Percentiles rank a stretch among this genome's conserved stretches.
phyloP scores from a whole-genome alignment of 805 yeast species.

The Cyberlindnera maclurae region DNA sequence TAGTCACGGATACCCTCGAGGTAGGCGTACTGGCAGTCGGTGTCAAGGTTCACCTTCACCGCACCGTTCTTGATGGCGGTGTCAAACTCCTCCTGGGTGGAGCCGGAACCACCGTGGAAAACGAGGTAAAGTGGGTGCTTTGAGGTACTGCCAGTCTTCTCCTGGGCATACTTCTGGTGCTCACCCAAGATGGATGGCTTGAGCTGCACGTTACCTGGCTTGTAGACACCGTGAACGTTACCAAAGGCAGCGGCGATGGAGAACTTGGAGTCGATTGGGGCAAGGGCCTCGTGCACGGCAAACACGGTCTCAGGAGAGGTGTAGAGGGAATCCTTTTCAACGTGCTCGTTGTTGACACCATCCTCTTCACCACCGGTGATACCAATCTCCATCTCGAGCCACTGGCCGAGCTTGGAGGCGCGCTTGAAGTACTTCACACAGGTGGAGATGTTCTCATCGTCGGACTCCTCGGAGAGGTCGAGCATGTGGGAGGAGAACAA shows the following conservation, averaged over 20 bases:
- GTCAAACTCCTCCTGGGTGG: conserved; percentile 85
- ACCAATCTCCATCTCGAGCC: conserved; percentile 99
- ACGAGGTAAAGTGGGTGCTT: conserved; percentile 85
- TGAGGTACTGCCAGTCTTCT: conserved; percentile 46
- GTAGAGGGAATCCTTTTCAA: conserved; percentile 79
- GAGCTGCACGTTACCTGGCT: conserved; percentile 96
- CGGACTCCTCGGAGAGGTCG: conserved; percentile 94
- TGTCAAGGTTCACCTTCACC: conserved; percentile 97
- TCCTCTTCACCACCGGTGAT: conserved; percentile 99
- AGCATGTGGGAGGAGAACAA: conserved; percentile 98
- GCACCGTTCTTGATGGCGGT: conserved; percentile 90
- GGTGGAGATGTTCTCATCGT: conserved; percentile 89
- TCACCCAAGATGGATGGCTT: conserved; percentile 91
- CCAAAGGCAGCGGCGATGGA: conserved; percentile 99
- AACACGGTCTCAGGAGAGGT: conserved; percentile 93
- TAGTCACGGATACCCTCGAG: conserved; percentile 95
- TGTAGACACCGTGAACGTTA: conserved; percentile 99
- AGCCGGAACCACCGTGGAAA: conserved; percentile 99
- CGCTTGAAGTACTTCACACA: conserved; percentile 94
- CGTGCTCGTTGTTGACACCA: conserved; percentile 98
- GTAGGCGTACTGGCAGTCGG: conserved; percentile 99
- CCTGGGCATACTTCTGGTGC: conserved; percentile 85
- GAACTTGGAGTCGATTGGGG: conserved; percentile 93
- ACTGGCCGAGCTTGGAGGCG: conserved; percentile 90
- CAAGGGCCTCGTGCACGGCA: conserved; percentile 82